A percentile compares a stretch with the other conserved stretches of the same genome.
phyloP scores from a whole-genome alignment of 176 grass and related monocot genomes.

The Oryza brachyantha region DNA sequence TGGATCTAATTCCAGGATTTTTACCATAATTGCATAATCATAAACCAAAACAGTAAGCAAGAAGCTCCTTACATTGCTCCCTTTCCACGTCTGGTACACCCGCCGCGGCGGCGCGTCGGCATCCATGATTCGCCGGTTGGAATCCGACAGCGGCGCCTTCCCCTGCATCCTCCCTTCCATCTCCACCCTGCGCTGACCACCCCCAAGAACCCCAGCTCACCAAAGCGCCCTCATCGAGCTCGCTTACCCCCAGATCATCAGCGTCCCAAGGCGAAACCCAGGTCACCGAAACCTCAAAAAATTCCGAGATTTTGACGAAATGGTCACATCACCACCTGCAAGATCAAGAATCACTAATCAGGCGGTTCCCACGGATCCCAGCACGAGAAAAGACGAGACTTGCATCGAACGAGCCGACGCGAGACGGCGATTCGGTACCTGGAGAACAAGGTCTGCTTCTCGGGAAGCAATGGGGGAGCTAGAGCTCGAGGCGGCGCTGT shows the following conservation, averaged over 20 bases:
- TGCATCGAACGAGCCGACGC: not conserved
- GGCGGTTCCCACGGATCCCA: slow-evolving; percentile 36
- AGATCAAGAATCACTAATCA: slow-evolving; percentile 21
- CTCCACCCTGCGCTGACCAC: not conserved
- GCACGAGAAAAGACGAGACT: not conserved
- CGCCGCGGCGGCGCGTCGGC: slow-evolving; percentile 35
- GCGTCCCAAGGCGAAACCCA: not conserved
- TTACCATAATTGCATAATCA: slow-evolving; percentile 17
- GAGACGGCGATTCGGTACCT: not conserved
- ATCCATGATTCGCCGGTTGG: slow-evolving; percentile 66
- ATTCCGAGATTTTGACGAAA: not conserved
- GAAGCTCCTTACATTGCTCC: slow-evolving; percentile 56
- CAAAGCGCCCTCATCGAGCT: not conserved
- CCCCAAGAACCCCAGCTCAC: slow-evolving; percentile 18
- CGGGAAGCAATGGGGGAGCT: not conserved
- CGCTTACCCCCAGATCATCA: not conserved
- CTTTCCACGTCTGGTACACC: slow-evolving; percentile 77
- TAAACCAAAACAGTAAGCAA: not conserved
- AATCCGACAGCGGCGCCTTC: slow-evolving; percentile 52
- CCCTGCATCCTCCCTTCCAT: slow-evolving; percentile 50
- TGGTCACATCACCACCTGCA: not conserved
- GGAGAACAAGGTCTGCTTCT: not conserved
- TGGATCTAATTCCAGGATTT: not conserved
- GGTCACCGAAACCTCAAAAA: not conserved
- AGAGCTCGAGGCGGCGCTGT: not conserved